Evolutionary conservation across 2,329 filamentous ascomycete genomes (phyloP).

Genomic region (Mariannaea elegans): DNA sequence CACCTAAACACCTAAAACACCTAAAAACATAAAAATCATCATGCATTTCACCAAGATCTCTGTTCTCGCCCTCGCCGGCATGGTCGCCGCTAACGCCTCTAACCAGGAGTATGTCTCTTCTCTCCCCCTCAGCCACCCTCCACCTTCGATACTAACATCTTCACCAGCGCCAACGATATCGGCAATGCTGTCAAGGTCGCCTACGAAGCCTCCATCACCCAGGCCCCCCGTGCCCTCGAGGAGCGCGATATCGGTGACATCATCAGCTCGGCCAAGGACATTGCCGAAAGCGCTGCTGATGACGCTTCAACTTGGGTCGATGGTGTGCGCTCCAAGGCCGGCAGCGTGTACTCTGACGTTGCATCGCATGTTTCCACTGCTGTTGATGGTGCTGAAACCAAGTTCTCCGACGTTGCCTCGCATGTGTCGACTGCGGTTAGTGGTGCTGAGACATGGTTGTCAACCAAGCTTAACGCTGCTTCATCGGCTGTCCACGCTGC

Average conservation of each 20-base stretch:
- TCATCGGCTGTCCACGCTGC: not conserved
- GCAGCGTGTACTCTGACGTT: not conserved
- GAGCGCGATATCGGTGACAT: conserved; percentile 32
- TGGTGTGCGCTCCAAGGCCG: conserved; percentile 3
- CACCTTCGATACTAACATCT: conserved; percentile 1
- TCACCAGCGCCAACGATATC: conserved; percentile 3
- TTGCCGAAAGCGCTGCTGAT: conserved; percentile 6
- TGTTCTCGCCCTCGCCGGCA: conserved; percentile 29
- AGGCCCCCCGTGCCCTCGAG: conserved; percentile 15
- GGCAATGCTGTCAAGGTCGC: conserved; percentile 2
- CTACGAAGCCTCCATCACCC: conserved; percentile 22
- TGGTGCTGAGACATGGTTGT: conserved; percentile 16
- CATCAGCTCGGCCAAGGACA: conserved; percentile 12
- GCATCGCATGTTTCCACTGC: conserved; percentile 18
- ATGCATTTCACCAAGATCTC: conserved; percentile 39
- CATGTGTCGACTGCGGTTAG: conserved; percentile 16
- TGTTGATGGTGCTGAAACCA: conserved; percentile 5
- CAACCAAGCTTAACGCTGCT: conserved; percentile 18
- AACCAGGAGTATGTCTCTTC: conserved; percentile 9
- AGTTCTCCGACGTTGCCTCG: conserved; percentile 10
- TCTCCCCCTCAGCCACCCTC: not conserved
- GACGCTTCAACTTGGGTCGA: conserved; percentile 11
- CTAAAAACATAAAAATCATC: conserved; percentile 2
- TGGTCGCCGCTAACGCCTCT: conserved; percentile 21
- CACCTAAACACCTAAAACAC: not conserved